Evolutionary conservation across 225 moss, liverwort and hornwort genomes (phyloP).

Genomic region (Pleurozium schreberi): DNA sequence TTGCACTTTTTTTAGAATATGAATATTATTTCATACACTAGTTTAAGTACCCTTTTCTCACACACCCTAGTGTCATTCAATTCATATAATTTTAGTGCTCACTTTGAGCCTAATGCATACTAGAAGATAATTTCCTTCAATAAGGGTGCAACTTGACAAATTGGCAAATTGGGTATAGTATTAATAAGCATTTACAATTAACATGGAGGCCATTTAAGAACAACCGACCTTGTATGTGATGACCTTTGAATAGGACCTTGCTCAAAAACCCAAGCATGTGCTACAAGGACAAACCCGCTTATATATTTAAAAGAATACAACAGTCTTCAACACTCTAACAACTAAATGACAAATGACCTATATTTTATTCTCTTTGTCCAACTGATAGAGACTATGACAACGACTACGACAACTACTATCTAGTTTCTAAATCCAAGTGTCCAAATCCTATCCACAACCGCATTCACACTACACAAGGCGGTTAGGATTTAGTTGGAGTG

Average conservation of each 20-base stretch:
- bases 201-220: fast-evolving
- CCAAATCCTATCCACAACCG: neutral
- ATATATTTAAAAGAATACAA: neutral
- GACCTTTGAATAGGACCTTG: neutral
- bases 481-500: neutral
- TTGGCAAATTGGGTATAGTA: neutral
- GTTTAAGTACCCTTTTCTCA: neutral
- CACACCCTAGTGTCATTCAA: neutral
- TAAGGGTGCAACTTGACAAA: neutral
- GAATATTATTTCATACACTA: neutral
- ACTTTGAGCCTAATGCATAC: neutral
- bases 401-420: too few species aligned
- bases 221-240: fast-evolving
- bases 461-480: neutral
- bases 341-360: neutral
- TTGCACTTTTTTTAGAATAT: too few species aligned
- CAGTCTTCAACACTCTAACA: neutral
- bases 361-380: too few species aligned
- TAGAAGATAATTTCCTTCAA: neutral
- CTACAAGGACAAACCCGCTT: neutral
- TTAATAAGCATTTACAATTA: fast-evolving
- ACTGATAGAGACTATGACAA: neutral
- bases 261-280: neutral
- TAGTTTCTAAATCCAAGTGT: neutral
- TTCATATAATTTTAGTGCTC: fast-evolving